Percentiles rank a stretch among this genome's conserved stretches.
Evolutionary conservation across 2,329 filamentous ascomycete genomes (phyloP).

Genomic region (Laburnicola sp.): DNA sequence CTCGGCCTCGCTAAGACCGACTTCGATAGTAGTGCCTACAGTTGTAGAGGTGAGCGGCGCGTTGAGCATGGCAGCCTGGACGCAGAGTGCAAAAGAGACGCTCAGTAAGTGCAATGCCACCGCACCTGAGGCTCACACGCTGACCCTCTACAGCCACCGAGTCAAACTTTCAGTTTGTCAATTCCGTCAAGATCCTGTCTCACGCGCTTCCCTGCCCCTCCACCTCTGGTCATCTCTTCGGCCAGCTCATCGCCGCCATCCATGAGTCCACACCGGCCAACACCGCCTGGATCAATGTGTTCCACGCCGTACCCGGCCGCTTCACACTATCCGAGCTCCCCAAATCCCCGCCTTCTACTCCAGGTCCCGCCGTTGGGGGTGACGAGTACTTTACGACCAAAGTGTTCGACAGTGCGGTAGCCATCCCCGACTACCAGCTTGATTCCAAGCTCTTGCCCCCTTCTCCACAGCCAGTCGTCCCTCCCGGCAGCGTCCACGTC

Average conservation of each 20-base stretch:
- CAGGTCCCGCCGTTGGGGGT: conserved; percentile 53
- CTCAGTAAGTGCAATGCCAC: conserved; percentile 34
- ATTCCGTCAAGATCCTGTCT: conserved; percentile 60
- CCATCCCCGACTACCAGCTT: conserved; percentile 61
- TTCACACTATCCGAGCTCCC: conserved; percentile 65
- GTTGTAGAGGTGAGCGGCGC: conserved; percentile 25
- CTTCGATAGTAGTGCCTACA: conserved; percentile 30
- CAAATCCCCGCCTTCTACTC: conserved; percentile 64
- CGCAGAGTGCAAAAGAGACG: conserved; percentile 32
- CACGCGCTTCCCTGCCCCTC: conserved; percentile 63
- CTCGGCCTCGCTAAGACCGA: conserved; percentile 24
- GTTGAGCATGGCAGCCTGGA: conserved; percentile 36
- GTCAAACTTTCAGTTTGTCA: conserved; percentile 35
- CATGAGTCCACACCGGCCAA: conserved; percentile 57
- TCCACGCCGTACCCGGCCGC: conserved; percentile 64
- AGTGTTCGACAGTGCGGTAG: conserved; percentile 64
- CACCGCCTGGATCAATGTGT: conserved; percentile 65
- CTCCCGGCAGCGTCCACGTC: conserved; percentile 62
- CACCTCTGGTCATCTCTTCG: conserved; percentile 55
- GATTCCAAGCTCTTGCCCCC: conserved; percentile 55
- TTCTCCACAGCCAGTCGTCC: conserved; percentile 61
- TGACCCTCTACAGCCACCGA: conserved; percentile 33
- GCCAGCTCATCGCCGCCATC: conserved; percentile 58
- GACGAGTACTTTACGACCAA: conserved; percentile 66
- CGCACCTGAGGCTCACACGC: not conserved